Evolutionary conservation across 441 rosid genomes (phyloP).

Genomic region (Eutrema salsugineum): DNA sequence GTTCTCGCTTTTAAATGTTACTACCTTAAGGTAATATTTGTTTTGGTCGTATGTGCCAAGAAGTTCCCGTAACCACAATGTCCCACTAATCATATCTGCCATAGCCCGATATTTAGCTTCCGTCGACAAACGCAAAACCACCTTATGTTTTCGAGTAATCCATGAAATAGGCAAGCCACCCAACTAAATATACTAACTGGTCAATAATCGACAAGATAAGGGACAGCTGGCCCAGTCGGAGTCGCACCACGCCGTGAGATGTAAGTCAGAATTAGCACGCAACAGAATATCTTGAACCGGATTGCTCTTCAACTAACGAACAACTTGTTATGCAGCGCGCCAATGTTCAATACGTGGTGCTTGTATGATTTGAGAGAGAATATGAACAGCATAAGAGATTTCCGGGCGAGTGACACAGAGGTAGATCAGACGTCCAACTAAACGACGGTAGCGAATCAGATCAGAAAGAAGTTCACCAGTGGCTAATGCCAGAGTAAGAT

Average conservation of each 20-base stretch:
- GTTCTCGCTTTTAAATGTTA: too few species aligned
- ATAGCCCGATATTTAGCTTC: neutral
- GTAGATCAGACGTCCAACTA: too few species aligned
- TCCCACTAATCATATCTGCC: neutral
- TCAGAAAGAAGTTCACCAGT: accelerated
- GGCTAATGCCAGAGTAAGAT: too few species aligned
- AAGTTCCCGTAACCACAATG: neutral
- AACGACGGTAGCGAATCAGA: too few species aligned
- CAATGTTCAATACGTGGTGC: too few species aligned
- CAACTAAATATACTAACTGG: neutral
- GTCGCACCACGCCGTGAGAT: neutral
- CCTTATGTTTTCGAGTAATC: neutral
- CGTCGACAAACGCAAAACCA: accelerated
- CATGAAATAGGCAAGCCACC: neutral
- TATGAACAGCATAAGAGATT: too few species aligned
- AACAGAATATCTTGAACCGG: neutral
- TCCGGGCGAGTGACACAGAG: too few species aligned
- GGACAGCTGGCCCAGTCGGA: neutral
- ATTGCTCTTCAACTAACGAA: too few species aligned
- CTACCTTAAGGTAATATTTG: too few species aligned
- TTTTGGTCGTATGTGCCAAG: too few species aligned
- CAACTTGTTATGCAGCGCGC: too few species aligned
- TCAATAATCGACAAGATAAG: accelerated
- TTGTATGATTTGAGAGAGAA: too few species aligned
- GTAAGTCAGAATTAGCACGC: accelerated